A percentile compares a stretch with the other conserved stretches of the same genome.
Conservation (phyloP, 1,284 basidiomycete genomes). For the Cryptococcus sp. region DNA sequence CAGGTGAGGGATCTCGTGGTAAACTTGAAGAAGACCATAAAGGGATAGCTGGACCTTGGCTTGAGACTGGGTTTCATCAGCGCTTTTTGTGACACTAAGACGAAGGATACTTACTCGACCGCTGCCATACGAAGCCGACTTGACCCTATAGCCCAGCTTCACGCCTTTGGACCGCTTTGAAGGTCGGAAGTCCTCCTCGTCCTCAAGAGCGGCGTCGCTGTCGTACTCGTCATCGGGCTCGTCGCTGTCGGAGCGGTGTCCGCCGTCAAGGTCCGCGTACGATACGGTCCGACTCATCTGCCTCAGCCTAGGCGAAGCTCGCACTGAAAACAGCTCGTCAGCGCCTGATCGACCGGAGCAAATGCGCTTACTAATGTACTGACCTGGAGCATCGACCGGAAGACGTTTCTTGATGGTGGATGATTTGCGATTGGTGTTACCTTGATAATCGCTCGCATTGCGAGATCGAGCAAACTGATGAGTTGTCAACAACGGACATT, state of each 20-base stretch:
- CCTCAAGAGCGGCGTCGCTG: slow-evolving; percentile 26
- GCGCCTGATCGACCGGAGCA: slow-evolving; percentile 3
- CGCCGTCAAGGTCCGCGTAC: slow-evolving; percentile 43
- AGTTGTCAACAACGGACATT: background rate
- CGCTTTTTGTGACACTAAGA: background rate
- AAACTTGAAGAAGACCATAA: slow-evolving; percentile 40
- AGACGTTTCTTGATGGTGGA: slow-evolving; percentile 25
- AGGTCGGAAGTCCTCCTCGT: slow-evolving; percentile 45
- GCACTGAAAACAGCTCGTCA: slow-evolving; percentile 26
- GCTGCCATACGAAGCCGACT: slow-evolving; percentile 16
- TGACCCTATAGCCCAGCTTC: slow-evolving; percentile 17
- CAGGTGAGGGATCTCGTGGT: slow-evolving; percentile 38
- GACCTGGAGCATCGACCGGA: slow-evolving; percentile 31
- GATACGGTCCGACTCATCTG: slow-evolving; percentile 41
- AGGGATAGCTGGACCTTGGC: slow-evolving; percentile 34
- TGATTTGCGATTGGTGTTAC: slow-evolving; percentile 10
- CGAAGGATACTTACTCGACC: background rate
- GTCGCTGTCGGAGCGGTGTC: slow-evolving; percentile 22
- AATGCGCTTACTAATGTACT: slow-evolving; percentile 15
- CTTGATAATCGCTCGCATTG: slow-evolving; percentile 17
- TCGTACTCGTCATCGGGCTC: slow-evolving; percentile 31
- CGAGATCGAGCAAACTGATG: background rate
- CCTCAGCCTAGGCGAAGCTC: slow-evolving; percentile 43
- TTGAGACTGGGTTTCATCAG: slow-evolving; percentile 1
- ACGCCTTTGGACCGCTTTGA: slow-evolving; percentile 30